A percentile compares a stretch with the other conserved stretches of the same genome.
Evolutionary conservation across 176 grass and related monocot species (phyloP).

Genomic region (Carex scoparia): DNA sequence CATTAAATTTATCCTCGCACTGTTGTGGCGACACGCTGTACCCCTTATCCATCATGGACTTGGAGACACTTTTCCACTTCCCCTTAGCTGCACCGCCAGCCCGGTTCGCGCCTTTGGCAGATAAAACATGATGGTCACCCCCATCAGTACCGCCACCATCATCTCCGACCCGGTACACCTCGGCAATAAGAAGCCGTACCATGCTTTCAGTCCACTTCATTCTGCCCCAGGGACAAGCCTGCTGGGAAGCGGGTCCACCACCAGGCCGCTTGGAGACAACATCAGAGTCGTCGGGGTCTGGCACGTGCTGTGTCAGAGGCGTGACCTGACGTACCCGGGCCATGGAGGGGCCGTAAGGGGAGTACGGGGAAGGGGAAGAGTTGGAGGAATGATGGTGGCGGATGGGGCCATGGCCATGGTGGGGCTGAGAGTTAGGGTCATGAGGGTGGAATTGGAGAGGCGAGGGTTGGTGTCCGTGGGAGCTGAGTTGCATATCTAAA

Average conservation of each 20-base stretch:
- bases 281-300: slow-evolving; percentile 5
- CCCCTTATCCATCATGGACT: slow-evolving; percentile 64
- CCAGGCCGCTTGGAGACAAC: neutral
- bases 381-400: neutral
- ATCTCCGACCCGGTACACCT: slow-evolving; percentile 68
- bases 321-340: neutral
- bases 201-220: slow-evolving; percentile 97
- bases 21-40: slow-evolving; percentile 89
- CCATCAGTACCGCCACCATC: slow-evolving; percentile 39
- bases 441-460: slow-evolving; percentile 12
- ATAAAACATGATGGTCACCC: neutral
- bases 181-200: slow-evolving; percentile 75
- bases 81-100: slow-evolving; percentile 49
- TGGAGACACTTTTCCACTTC: slow-evolving; percentile 93
- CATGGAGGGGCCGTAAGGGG: neutral
- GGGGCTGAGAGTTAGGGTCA: neutral
- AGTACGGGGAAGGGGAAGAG: slow-evolving; percentile 11
- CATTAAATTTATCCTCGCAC: slow-evolving; percentile 99
- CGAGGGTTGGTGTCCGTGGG: neutral
- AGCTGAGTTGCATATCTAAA: slow-evolving; percentile 27
- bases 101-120: slow-evolving; percentile 1
- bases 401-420: neutral
- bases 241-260: neutral
- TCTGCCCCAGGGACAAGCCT: slow-evolving; percentile 63
- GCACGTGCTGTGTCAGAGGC: neutral